These are phyloP conservation scores for Candida pseudocylindracea DNA, from an alignment of 1,139 yeast species.

Conservation along the genomic window DNA sequence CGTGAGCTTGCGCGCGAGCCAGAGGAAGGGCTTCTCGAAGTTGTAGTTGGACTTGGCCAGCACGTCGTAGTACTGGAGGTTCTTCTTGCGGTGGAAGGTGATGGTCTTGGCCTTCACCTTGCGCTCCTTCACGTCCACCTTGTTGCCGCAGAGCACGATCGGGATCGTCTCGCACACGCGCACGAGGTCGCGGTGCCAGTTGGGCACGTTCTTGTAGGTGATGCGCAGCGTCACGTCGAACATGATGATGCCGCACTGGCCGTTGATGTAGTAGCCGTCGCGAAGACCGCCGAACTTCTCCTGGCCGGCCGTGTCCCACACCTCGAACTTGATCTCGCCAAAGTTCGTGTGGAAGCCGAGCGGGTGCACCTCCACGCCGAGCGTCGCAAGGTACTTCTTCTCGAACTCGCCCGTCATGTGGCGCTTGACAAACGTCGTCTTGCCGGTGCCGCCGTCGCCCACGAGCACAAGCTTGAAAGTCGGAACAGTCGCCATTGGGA, in stretches of 20 bases:
- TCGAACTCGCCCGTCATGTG: slow-evolving; percentile 99
- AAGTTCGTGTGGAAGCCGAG: slow-evolving; percentile 95
- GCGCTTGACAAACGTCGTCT: slow-evolving; percentile 99
- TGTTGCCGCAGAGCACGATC: slow-evolving; percentile 97
- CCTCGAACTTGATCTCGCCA: slow-evolving; percentile 97
- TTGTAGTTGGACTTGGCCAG: slow-evolving; percentile 99
- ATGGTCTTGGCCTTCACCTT: slow-evolving; percentile 99
- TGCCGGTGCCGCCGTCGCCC: slow-evolving; percentile 96
- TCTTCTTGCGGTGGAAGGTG: slow-evolving; percentile 99
- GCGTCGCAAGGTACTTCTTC: slow-evolving; percentile 96
- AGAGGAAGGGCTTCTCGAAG: slow-evolving; percentile 98
- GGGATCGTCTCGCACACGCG: slow-evolving; percentile 99
- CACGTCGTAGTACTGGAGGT: slow-evolving; percentile 97
- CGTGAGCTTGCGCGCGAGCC: slow-evolving; percentile 98
- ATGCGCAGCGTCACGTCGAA: slow-evolving; percentile 98
- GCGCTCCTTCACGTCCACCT: slow-evolving; percentile 99
- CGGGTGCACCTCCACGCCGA: slow-evolving; percentile 99
- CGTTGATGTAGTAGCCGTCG: slow-evolving; percentile 98
- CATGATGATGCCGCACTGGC: slow-evolving; percentile 99
- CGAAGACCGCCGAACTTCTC: slow-evolving; percentile 99
- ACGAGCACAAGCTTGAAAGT: slow-evolving; percentile 95
- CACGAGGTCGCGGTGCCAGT: slow-evolving; percentile 99
- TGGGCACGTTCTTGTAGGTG: slow-evolving; percentile 98
- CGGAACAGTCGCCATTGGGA: slow-evolving; percentile 27
- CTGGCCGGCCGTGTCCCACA: slow-evolving; percentile 99